Percentiles rank a stretch among this genome's conserved stretches.
Conservation (phyloP, 768 basidiomycete species). For the Suillus brevipes region DNA sequence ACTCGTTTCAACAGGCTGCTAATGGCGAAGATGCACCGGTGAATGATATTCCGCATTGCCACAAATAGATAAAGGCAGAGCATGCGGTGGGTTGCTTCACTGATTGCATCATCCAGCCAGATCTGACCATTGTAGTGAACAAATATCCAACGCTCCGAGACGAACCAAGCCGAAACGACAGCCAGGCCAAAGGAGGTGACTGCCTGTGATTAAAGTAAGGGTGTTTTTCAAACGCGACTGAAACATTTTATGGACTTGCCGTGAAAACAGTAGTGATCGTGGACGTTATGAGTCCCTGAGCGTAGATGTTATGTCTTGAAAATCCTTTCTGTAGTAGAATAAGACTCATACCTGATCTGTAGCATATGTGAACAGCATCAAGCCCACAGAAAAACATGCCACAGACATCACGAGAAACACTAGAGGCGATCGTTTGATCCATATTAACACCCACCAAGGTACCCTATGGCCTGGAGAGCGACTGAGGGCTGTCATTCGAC, state of each 20-base stretch:
- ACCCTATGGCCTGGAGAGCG: constrained; percentile 56
- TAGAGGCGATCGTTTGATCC: constrained; percentile 83
- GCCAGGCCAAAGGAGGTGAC: constrained; percentile 43
- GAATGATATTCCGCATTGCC: constrained; percentile 4
- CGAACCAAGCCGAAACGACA: constrained; percentile 56
- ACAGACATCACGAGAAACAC: constrained; percentile 84
- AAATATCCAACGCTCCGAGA: constrained; percentile 52
- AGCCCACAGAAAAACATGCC: constrained; percentile 77
- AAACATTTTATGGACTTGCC: constrained; percentile 20
- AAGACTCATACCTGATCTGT: constrained; percentile 57
- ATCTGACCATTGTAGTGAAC: constrained; percentile 47
- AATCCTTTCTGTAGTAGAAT: constrained; percentile 15
- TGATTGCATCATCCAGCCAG: constrained; percentile 50
- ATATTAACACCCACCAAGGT: constrained; percentile 66
- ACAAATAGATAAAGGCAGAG: constrained; percentile 25
- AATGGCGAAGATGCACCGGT: constrained; percentile 28
- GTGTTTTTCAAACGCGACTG: not conserved
- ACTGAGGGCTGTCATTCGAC: constrained; percentile 31
- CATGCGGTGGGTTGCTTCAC: constrained; percentile 26
- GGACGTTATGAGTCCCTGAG: constrained; percentile 58
- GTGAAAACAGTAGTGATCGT: constrained; percentile 80
- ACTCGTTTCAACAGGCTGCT: constrained; percentile 25
- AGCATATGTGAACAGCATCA: constrained; percentile 76
- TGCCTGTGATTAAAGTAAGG: constrained; percentile 23
- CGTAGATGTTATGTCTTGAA: constrained; percentile 6